phyloP scores from a whole-genome alignment of 768 basidiomycete species.

The Tulasnella sp. region DNA sequence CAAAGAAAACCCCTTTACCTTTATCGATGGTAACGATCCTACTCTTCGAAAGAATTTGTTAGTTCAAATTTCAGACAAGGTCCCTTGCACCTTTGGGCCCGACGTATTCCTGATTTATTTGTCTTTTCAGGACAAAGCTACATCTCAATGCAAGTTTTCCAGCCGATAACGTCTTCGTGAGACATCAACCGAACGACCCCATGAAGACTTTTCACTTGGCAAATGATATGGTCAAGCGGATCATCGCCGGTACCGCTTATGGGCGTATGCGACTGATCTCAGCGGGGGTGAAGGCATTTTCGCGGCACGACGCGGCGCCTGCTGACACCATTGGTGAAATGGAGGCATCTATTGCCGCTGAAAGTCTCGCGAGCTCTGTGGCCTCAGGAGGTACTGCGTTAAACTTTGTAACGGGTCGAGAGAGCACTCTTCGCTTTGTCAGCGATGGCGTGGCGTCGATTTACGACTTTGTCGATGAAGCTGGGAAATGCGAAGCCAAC shows the following conservation, averaged over 20 bases:
- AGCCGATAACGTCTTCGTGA: conserved; percentile 64
- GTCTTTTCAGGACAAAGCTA: conserved; percentile 53
- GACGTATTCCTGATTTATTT: not conserved
- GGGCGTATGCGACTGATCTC: conserved; percentile 75
- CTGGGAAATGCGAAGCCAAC: conserved; percentile 49
- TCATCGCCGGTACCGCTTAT: conserved; percentile 75
- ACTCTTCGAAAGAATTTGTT: conserved; percentile 65
- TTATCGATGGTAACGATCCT: conserved; percentile 58
- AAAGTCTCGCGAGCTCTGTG: not conserved
- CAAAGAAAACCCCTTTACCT: conserved; percentile 89
- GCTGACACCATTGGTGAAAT: conserved; percentile 33
- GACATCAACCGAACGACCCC: conserved; percentile 50
- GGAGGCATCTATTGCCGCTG: conserved; percentile 31
- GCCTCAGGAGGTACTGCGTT: not conserved
- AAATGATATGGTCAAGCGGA: conserved; percentile 71
- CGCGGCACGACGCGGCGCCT: conserved; percentile 66
- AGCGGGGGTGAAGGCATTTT: conserved; percentile 89
- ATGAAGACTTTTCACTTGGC: conserved; percentile 75
- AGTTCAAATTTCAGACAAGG: conserved; percentile 23
- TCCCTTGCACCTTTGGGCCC: not conserved
- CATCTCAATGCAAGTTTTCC: conserved; percentile 65
- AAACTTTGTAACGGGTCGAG: conserved; percentile 29
- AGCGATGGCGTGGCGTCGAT: conserved; percentile 78
- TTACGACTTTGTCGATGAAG: conserved; percentile 65
- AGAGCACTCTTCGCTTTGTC: conserved; percentile 60